Conservation (phyloP, 202 grass and related monocot species). For the Alloteropsis angusta region DNA sequence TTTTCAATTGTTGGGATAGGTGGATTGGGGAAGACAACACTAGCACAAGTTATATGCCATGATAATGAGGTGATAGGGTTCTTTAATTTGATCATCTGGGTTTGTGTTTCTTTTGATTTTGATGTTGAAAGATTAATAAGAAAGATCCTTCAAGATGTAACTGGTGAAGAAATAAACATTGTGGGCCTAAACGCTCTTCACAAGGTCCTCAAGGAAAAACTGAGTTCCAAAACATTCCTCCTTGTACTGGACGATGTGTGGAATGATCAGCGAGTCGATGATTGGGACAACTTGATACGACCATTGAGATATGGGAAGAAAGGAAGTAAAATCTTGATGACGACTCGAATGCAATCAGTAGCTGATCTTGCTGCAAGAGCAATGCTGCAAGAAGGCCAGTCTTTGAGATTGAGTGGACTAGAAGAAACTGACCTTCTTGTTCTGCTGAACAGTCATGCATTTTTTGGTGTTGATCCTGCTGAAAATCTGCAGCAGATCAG, state of each 20-base stretch:
- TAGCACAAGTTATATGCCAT: constrained; percentile 36
- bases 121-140: constrained; percentile 3
- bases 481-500: constrained; percentile 22
- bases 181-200: constrained; percentile 11
- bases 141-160: constrained; percentile 7
- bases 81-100: constrained; percentile 31
- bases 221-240: constrained; percentile 33
- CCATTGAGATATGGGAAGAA: constrained; percentile 29
- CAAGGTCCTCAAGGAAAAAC: neutral
- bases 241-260: constrained; percentile 52
- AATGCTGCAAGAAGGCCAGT: neutral
- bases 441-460: constrained; percentile 28
- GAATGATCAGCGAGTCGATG: constrained; percentile 13
- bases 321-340: constrained; percentile 34
- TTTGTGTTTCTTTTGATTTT: constrained; percentile 27
- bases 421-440: neutral
- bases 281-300: constrained; percentile 19
- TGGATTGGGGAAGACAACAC: constrained; percentile 41
- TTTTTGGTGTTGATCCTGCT: constrained; percentile 10
- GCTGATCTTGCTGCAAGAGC: constrained; percentile 27
- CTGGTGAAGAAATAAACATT: neutral
- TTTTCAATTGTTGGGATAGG: constrained; percentile 37
- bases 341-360: constrained; percentile 39
- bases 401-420: constrained; percentile 18
- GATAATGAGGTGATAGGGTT: neutral